Percentiles rank a stretch among this genome's conserved stretches.
These are phyloP conservation scores for Arthonia radiata DNA, from an alignment of 495 filamentous ascomycete species.

Conservation along the genomic window DNA sequence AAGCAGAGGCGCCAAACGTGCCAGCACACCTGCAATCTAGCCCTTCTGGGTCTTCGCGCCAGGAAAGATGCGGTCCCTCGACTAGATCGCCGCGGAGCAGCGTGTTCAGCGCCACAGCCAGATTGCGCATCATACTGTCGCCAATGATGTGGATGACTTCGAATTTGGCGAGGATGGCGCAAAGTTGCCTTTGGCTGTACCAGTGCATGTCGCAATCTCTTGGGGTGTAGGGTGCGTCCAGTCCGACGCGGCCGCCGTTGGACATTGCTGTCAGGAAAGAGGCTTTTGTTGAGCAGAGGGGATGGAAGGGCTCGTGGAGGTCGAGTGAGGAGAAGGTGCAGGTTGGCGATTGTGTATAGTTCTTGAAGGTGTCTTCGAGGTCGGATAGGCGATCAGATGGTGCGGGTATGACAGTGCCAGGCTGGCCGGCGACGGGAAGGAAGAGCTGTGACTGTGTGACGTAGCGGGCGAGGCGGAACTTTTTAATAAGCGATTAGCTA, in stretches of 20 bases:
- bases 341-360: neutral
- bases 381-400: too few species aligned
- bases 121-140: constrained; percentile 1
- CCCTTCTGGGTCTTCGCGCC: neutral
- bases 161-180: neutral
- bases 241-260: neutral
- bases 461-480: too few species aligned
- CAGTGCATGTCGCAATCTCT: constrained; percentile 1
- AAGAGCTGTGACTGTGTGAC: too few species aligned
- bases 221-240: neutral
- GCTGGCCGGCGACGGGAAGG: too few species aligned
- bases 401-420: too few species aligned
- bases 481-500: too few species aligned
- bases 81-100: neutral
- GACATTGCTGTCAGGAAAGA: neutral
- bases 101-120: neutral
- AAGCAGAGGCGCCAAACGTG: neutral
- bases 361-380: neutral
- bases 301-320: constrained; percentile 1
- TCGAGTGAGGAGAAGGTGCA: neutral
- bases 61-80: neutral
- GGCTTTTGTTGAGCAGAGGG: neutral
- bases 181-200: neutral
- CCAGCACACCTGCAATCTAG: neutral
- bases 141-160: neutral